Percentiles rank a stretch among this genome's conserved stretches.
Evolutionary conservation across 805 yeast species (phyloP).

Genomic region (Kluyveromyces lactis): DNA sequence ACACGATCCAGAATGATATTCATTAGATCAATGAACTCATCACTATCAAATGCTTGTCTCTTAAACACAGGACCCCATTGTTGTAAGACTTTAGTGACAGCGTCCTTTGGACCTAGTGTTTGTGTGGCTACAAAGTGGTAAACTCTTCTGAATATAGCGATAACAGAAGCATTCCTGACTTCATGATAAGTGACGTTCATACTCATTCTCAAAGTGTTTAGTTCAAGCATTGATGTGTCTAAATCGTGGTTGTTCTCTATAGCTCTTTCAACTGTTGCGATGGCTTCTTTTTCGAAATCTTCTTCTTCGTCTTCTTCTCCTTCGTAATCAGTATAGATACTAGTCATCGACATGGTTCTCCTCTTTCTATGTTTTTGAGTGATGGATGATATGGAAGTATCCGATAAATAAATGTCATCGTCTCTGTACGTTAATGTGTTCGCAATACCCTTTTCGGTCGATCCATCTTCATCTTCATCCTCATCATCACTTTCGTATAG

Average conservation of each 20-base stretch:
- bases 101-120: slow-evolving; percentile 68
- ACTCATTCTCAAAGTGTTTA: slow-evolving; percentile 93
- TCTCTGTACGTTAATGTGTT: slow-evolving; percentile 38
- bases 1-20: slow-evolving; percentile 32
- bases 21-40: slow-evolving; percentile 70
- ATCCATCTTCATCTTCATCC: slow-evolving; percentile 22
- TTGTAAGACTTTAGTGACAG: slow-evolving; percentile 63
- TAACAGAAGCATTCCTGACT: slow-evolving; percentile 73
- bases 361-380: slow-evolving; percentile 38
- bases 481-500: slow-evolving; percentile 31
- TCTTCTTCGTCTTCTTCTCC: slow-evolving; percentile 46
- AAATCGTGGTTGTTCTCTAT: slow-evolving; percentile 86
- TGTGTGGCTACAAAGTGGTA: slow-evolving; percentile 69
- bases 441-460: slow-evolving; percentile 19
- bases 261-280: slow-evolving; percentile 87
- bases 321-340: slow-evolving; percentile 38
- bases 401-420: slow-evolving; percentile 43
- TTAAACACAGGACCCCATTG: slow-evolving; percentile 77
- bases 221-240: slow-evolving; percentile 86
- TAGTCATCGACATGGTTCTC: slow-evolving; percentile 34
- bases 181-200: slow-evolving; percentile 94
- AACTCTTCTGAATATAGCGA: slow-evolving; percentile 62
- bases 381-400: slow-evolving; percentile 48
- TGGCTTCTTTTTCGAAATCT: slow-evolving; percentile 82
- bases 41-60: slow-evolving; percentile 76